Evolutionary conservation across 2,329 filamentous ascomycete genomes (phyloP).

Genomic region (Aspergillus candidus): DNA sequence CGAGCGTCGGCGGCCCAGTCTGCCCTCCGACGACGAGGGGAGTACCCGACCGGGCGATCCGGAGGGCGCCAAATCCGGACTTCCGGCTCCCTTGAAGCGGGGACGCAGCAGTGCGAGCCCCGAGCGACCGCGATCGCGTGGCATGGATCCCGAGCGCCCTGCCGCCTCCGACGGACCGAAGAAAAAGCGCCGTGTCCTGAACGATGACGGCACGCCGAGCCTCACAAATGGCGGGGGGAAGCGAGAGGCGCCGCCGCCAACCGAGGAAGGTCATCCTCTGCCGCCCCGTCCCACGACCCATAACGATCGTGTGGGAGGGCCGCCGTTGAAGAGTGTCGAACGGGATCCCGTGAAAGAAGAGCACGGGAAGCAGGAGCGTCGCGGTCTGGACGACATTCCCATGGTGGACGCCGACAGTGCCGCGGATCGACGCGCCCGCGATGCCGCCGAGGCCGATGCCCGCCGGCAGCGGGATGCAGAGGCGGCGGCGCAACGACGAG

Average conservation of each 20-base stretch:
- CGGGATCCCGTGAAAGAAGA: conserved; percentile 28
- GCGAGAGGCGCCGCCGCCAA: conserved; percentile 18
- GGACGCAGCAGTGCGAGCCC: conserved; percentile 39
- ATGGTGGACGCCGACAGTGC: conserved; percentile 22
- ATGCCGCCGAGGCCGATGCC: conserved; percentile 22
- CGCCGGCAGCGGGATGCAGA: conserved; percentile 20
- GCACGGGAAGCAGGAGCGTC: conserved; percentile 21
- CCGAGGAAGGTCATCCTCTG: conserved; percentile 14
- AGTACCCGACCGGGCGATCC: conserved; percentile 21
- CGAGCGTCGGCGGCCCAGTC: conserved; percentile 29
- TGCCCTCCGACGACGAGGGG: conserved; percentile 39
- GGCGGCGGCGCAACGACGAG: conserved; percentile 28
- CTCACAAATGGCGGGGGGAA: conserved; percentile 26
- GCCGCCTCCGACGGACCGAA: conserved; percentile 36
- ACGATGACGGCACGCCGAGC: conserved; percentile 33
- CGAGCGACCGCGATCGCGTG: conserved; percentile 32
- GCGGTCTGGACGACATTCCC: conserved; percentile 25
- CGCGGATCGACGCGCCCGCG: conserved; percentile 8
- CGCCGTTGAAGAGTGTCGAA: conserved; percentile 13
- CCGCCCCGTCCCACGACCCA: too few relatives aligned
- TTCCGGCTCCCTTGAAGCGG: conserved; percentile 30
- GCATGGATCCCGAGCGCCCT: conserved; percentile 25
- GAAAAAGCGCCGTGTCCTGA: conserved; percentile 38
- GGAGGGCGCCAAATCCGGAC: conserved; percentile 10
- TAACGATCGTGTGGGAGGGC: conserved; percentile 1